These are phyloP conservation scores for Tolypocladium paradoxum DNA, from an alignment of 2,329 filamentous ascomycete species.

Conservation along the genomic window DNA sequence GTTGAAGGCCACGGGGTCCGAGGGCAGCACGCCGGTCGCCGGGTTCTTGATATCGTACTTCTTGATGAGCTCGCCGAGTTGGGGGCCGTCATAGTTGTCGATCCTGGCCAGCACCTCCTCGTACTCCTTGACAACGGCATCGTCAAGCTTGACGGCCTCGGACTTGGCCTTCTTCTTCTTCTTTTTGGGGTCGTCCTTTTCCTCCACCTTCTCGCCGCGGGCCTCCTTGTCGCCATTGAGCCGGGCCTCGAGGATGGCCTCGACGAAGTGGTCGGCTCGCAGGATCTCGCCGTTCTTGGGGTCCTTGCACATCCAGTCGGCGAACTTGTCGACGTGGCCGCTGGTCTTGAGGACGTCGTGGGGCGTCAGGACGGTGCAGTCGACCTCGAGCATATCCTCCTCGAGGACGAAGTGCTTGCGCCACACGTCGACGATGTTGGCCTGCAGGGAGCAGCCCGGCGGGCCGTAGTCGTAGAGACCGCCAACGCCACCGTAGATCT, in stretches of 20 bases:
- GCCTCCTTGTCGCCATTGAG: conserved; percentile 89
- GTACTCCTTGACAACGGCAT: conserved; percentile 79
- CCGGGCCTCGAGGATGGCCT: conserved; percentile 80
- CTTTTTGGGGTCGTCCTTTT: conserved; percentile 59
- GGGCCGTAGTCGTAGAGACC: conserved; percentile 93
- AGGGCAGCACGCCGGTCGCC: conserved; percentile 62
- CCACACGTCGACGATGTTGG: conserved; percentile 82
- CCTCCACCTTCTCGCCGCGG: conserved; percentile 69
- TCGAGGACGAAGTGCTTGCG: conserved; percentile 86
- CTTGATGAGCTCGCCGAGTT: conserved; percentile 77
- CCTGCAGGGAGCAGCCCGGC: conserved; percentile 74
- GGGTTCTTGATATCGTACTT: conserved; percentile 91
- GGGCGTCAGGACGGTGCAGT: conserved; percentile 89
- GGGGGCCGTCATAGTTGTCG: conserved; percentile 84
- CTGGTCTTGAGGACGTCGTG: conserved; percentile 89
- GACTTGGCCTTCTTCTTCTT: conserved; percentile 88
- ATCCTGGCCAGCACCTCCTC: conserved; percentile 85
- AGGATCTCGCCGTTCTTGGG: conserved; percentile 96
- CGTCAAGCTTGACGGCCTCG: conserved; percentile 75
- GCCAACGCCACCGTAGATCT: conserved; percentile 83
- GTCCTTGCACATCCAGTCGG: conserved; percentile 99
- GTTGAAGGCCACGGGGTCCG: conserved; percentile 84
- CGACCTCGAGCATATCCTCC: conserved; percentile 92
- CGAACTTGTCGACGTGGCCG: conserved; percentile 95
- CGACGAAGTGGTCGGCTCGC: conserved; percentile 90